Conservation (phyloP, 495 filamentous ascomycete species). For the Penicillium alfredii region DNA sequence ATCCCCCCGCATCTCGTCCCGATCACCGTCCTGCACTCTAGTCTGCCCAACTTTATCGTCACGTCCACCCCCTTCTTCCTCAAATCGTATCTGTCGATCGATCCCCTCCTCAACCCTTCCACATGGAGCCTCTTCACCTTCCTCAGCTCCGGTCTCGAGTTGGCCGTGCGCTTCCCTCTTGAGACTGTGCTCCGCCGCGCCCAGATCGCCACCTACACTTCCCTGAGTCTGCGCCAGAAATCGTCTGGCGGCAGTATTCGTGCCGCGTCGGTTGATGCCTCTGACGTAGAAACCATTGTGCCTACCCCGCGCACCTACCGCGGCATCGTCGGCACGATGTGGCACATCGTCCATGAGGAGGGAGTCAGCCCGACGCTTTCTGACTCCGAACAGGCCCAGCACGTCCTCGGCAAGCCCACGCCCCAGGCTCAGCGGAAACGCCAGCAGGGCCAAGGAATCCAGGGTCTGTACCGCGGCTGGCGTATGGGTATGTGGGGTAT, state of each 20-base stretch:
- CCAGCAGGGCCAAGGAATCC: conserved; percentile 67
- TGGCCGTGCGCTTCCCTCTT: conserved; percentile 78
- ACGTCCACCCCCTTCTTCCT: conserved; percentile 77
- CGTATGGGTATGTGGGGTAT: conserved; percentile 93
- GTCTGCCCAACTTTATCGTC: conserved; percentile 72
- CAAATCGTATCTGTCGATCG: conserved; percentile 68
- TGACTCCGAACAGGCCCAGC: conserved; percentile 30
- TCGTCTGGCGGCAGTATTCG: conserved; percentile 42
- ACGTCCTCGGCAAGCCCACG: conserved; percentile 29
- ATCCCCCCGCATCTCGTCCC: conserved; percentile 65
- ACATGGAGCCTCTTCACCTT: conserved; percentile 75
- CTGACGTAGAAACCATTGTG: conserved; percentile 65
- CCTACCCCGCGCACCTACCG: conserved; percentile 56
- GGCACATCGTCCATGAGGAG: conserved; percentile 78
- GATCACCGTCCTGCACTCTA: conserved; percentile 79
- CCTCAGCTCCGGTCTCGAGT: conserved; percentile 65
- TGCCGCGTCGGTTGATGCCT: conserved; percentile 36
- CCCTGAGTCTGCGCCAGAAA: conserved; percentile 45
- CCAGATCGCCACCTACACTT: conserved; percentile 63
- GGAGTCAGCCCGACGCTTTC: conserved; percentile 43
- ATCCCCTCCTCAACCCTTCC: conserved; percentile 73
- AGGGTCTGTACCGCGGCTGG: conserved; percentile 90
- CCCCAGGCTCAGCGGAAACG: conserved; percentile 37
- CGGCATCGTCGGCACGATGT: conserved; percentile 83
- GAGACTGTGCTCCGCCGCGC: conserved; percentile 88